Evolutionary conservation across 2,329 filamentous ascomycete genomes (phyloP).

Genomic region (Xylariaceae sp.): DNA sequence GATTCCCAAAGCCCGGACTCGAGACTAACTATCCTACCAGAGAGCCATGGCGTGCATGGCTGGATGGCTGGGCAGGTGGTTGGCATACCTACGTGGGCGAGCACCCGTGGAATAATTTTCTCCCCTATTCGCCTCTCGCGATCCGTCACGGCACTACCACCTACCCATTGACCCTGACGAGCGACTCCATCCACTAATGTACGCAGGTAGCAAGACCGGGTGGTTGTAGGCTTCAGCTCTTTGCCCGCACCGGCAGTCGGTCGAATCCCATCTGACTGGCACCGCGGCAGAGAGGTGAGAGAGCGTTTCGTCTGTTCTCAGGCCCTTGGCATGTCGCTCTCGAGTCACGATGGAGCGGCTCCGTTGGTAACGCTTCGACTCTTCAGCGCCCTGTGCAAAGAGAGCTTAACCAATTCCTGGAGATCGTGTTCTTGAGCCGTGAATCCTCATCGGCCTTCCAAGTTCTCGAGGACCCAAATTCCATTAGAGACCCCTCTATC

Average conservation of each 20-base stretch:
- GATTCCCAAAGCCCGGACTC: no score
- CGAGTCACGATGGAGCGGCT: not conserved
- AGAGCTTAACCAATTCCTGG: not conserved
- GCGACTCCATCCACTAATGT: not conserved
- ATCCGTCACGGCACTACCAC: no score
- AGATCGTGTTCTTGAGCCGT: not conserved
- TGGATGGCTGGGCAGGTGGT: no score
- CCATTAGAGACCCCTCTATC: no score
- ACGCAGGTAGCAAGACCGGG: not conserved
- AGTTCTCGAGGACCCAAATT: no score
- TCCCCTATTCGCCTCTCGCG: no score
- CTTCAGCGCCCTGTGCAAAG: slow-evolving; percentile 1
- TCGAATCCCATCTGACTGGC: slow-evolving; percentile 14
- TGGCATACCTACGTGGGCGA: no score
- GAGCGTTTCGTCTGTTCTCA: slow-evolving; percentile 1
- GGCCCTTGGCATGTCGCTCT: slow-evolving; percentile 1
- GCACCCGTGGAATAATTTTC: no score
- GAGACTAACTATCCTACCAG: no score
- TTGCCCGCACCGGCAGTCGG: no score
- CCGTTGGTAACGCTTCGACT: slow-evolving; percentile 1
- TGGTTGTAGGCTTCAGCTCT: not conserved
- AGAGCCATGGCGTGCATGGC: no score
- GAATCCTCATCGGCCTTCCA: not conserved
- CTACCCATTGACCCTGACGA: no score
- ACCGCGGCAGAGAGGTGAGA: slow-evolving; percentile 8